A percentile compares a stretch with the other conserved stretches of the same genome.
Evolutionary conservation across 495 filamentous ascomycete species (phyloP).

Genomic region (Aspergillus nanangensis): DNA sequence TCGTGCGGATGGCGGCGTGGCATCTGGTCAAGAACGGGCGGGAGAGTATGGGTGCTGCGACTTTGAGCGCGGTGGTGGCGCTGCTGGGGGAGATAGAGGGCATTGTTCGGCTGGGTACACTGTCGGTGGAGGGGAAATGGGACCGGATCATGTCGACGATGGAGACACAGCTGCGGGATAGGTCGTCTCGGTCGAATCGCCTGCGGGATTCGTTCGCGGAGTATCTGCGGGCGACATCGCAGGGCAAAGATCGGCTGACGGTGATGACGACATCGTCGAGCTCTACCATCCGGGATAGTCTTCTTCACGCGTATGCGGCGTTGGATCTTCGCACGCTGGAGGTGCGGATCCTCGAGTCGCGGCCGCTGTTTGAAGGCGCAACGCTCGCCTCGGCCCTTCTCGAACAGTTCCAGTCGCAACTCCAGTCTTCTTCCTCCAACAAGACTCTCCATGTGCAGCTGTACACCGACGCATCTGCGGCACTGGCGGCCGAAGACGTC

Average conservation of each 20-base stretch:
- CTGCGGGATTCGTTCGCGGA: constrained; percentile 31
- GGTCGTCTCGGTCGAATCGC: constrained; percentile 16
- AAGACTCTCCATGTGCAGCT: constrained; percentile 38
- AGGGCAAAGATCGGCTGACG: constrained; percentile 23
- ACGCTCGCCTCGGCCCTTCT: constrained; percentile 47
- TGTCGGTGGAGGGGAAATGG: constrained; percentile 22
- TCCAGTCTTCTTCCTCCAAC: constrained; percentile 5
- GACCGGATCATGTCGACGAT: constrained; percentile 22
- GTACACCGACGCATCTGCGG: constrained; percentile 58
- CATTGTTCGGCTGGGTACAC: too few relatives aligned
- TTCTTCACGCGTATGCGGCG: constrained; percentile 25
- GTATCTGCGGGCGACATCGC: constrained; percentile 29
- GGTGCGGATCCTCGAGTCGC: constrained; percentile 59
- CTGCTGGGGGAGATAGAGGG: constrained; percentile 37
- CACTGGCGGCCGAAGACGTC: constrained; percentile 40
- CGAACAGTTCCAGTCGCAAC: constrained; percentile 18
- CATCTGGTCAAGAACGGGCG: constrained; percentile 60
- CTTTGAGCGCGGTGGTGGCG: constrained; percentile 44
- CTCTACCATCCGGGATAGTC: constrained; percentile 51
- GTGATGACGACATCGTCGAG: constrained; percentile 57
- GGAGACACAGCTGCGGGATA: constrained; percentile 25
- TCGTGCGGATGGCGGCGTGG: constrained; percentile 54
- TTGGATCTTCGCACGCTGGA: constrained; percentile 36
- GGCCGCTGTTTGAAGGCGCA: constrained; percentile 62
- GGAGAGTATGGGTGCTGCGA: constrained; percentile 60